Evolutionary conservation across 352 stramenopile species (phyloP).

Genomic region (Pilasporangium apinafurcum): DNA sequence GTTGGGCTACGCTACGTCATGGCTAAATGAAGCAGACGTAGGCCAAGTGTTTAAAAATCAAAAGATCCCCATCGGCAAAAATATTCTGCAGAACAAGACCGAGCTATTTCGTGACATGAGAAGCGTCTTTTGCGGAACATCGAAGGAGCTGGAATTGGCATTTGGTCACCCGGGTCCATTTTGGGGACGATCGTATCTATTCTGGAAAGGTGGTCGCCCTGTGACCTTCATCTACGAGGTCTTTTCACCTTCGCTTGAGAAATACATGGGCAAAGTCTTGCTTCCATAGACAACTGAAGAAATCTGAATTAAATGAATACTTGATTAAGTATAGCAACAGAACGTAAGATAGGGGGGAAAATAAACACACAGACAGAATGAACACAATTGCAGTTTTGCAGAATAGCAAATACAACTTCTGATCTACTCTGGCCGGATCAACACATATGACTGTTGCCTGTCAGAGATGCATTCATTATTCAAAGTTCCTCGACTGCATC

Average conservation of each 20-base stretch:
- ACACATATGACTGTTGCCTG: background rate
- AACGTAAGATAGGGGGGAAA: background rate
- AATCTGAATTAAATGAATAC: too few relatives aligned
- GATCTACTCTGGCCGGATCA: conserved; percentile 1
- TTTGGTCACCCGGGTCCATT: conserved; percentile 69
- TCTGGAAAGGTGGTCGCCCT: conserved; percentile 72
- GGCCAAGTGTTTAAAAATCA: conserved; percentile 75
- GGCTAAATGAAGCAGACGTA: conserved; percentile 61
- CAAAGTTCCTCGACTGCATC: background rate
- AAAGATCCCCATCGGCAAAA: conserved; percentile 76
- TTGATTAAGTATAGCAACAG: too few relatives aligned
- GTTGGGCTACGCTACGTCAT: conserved; percentile 77
- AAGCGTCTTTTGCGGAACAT: conserved; percentile 65
- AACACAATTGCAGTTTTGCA: conserved; percentile 1
- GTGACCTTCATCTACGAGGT: conserved; percentile 88
- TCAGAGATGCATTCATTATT: too few relatives aligned
- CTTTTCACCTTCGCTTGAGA: conserved; percentile 69
- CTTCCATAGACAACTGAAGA: conserved; percentile 6
- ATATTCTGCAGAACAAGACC: conserved; percentile 76
- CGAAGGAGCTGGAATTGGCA: conserved; percentile 38
- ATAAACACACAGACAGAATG: background rate
- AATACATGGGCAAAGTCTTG: conserved; percentile 75
- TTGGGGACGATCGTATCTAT: conserved; percentile 83
- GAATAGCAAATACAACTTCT: too few relatives aligned
- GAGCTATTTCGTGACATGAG: conserved; percentile 86